Evolutionary conservation across 768 basidiomycete species (phyloP), one percentile per base, ranked within the genome.

Genomic region (Podaxis rugospora): DNA sequence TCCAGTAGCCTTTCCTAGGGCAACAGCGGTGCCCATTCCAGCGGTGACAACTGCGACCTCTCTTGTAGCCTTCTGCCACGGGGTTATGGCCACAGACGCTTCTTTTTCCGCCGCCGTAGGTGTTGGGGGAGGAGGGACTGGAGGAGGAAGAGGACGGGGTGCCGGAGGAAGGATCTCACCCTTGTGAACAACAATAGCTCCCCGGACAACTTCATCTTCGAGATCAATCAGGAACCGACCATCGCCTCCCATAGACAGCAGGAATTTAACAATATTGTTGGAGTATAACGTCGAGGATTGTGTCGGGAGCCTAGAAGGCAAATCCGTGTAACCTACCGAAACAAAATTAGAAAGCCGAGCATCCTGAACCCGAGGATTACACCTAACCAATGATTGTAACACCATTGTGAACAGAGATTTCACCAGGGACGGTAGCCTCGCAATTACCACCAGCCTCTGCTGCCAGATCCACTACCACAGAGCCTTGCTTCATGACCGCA

Each of bases 391-490:
- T 88, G 65, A 95, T 77, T 2, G 88, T 90, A n/a, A 94, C 90
- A 2, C 93, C 93, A 57, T 84, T 76, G 65, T 89, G 80, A 9
- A 86, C 77, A 52, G 78, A 72, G 35, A 92, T 75, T 66, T 93
- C 81, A 28, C 93, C 93, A 5, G 93, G 92, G 54, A 80, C 77
- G 7, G 93, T 95, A 13, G 85, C 87, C 66, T 86, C 88, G 66
- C 93, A 94, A 64, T 95, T 95, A 13, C 93, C 93, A n/a, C 93
- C 92, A 49, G 91, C 83, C 74, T 95, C 93, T 14, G 92, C 88
- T 40, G 93, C 93, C 61, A 91, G 70, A 71, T 95, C 93, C 27
- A 94, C 92, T 55, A 95, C 84, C 28, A 95, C 86, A 4, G 93
- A 94, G 25, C 93, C 93, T 75, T 90, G 91, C 66, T 90, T 93